Evolutionary conservation across 1,284 basidiomycete genomes (phyloP).

Genomic region (Tausonia pullulans): DNA sequence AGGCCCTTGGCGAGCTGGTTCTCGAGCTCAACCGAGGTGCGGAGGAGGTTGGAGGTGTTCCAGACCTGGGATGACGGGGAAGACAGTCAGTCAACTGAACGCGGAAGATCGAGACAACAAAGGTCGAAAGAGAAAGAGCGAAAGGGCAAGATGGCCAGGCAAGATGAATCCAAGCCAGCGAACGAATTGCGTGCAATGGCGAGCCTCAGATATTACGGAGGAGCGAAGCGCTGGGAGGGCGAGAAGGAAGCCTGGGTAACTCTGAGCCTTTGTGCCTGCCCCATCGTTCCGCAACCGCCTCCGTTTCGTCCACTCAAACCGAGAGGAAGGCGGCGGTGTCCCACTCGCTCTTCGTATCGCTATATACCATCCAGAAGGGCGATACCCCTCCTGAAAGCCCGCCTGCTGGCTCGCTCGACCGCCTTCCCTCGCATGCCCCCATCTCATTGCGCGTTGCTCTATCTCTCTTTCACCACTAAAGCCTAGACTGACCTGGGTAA

Average conservation of each 20-base stretch:
- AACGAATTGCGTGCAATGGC: background rate
- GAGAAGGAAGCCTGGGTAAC: no score
- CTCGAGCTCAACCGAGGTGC: conserved; percentile 86
- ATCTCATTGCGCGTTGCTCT: background rate
- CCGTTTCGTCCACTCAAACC: no score
- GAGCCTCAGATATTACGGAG: background rate
- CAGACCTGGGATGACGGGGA: conserved; percentile 46
- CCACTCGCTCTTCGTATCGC: no score
- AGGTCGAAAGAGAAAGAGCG: background rate
- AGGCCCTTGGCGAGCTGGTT: conserved; percentile 96
- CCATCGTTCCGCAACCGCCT: no score
- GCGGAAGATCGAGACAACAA: background rate
- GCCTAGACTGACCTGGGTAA: conserved; percentile 52
- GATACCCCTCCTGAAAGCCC: background rate
- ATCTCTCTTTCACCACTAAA: background rate
- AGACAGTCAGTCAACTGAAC: conserved; percentile 13
- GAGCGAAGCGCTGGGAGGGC: background rate
- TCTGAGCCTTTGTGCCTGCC: no score
- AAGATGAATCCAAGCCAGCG: conserved; percentile 1
- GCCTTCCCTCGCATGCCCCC: background rate
- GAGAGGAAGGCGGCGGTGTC: no score
- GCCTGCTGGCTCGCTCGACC: background rate
- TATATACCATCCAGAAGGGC: no score
- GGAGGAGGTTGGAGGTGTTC: conserved; percentile 85
- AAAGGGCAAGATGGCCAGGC: background rate